Percentiles rank a stretch among this genome's conserved stretches.
Evolutionary conservation across 176 grass and related monocot genomes (phyloP).

Genomic region (barley (Hordeum vulgare)): DNA sequence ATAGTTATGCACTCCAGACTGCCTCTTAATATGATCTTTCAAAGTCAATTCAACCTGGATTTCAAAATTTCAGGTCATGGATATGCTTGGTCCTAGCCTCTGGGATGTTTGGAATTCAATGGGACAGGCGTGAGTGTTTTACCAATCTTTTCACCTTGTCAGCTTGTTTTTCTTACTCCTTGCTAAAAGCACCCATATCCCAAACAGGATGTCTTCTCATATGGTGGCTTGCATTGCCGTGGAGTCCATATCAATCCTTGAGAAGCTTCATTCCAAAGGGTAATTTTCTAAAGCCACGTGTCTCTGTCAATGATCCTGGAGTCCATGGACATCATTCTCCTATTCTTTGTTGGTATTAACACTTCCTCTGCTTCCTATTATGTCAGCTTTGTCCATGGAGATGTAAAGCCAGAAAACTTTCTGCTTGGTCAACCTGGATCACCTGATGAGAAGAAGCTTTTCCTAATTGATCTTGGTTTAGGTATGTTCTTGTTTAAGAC

Average conservation of each 20-base stretch:
- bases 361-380: neutral
- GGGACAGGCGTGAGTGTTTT: constrained; percentile 57
- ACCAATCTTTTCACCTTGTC: constrained; percentile 14
- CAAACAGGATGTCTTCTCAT: constrained; percentile 69
- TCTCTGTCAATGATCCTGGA: neutral
- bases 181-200: constrained; percentile 12
- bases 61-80: constrained; percentile 77
- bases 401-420: constrained; percentile 96
- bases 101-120: constrained; percentile 94
- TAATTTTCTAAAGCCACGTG: constrained; percentile 20
- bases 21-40: neutral
- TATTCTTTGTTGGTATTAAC: neutral
- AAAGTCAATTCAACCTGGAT: neutral
- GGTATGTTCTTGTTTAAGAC: constrained; percentile 34
- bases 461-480: constrained; percentile 91
- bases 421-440: constrained; percentile 84
- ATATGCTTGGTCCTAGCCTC: constrained; percentile 90
- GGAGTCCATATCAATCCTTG: constrained; percentile 86
- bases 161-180: constrained; percentile 8
- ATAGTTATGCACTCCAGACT: constrained; percentile 16
- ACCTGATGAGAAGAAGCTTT: constrained; percentile 81
- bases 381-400: constrained; percentile 76
- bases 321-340: neutral
- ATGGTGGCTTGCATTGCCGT: constrained; percentile 94
- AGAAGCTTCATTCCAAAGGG: constrained; percentile 87